phyloP scores from a whole-genome alignment of 2,329 filamentous ascomycete genomes.

The Claviceps sp. region DNA sequence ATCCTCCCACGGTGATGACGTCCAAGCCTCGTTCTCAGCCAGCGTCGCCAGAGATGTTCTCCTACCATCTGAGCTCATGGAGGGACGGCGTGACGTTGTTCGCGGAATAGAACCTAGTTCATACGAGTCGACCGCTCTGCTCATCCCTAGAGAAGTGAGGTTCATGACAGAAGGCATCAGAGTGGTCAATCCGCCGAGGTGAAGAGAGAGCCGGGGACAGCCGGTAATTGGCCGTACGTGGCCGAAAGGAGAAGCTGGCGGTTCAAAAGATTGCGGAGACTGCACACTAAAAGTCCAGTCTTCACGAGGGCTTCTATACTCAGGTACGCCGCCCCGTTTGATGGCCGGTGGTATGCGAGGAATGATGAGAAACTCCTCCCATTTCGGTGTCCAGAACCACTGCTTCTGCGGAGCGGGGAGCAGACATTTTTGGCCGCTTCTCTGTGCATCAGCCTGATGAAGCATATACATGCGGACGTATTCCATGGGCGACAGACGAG shows the following conservation, averaged over 20 bases:
- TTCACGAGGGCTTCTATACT: no score
- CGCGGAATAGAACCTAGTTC: not conserved
- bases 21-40: not conserved
- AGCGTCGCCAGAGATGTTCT: conserved; percentile 1
- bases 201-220: conserved; percentile 19
- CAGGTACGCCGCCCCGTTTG: conserved; percentile 7
- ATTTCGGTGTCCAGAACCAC: conserved; percentile 22
- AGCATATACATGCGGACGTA: conserved; percentile 23
- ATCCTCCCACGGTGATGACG: not conserved
- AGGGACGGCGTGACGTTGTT: not conserved
- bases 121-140: not conserved
- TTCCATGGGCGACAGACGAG: conserved; percentile 27
- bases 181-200: conserved; percentile 14
- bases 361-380: conserved; percentile 25
- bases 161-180: conserved; percentile 15
- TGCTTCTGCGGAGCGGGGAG: conserved; percentile 17
- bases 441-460: conserved; percentile 17
- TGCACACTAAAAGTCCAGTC: not conserved
- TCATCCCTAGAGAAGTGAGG: conserved; percentile 3
- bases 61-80: not conserved
- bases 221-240: not conserved
- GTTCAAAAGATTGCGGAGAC: conserved; percentile 5
- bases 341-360: conserved; percentile 19
- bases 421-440: conserved; percentile 13
- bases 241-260: not conserved